Evolutionary conservation across 192 early-diverging fungal genomes (phyloP), one percentile per base, ranked within the genome.

Genomic region (Coemansia sp.): DNA sequence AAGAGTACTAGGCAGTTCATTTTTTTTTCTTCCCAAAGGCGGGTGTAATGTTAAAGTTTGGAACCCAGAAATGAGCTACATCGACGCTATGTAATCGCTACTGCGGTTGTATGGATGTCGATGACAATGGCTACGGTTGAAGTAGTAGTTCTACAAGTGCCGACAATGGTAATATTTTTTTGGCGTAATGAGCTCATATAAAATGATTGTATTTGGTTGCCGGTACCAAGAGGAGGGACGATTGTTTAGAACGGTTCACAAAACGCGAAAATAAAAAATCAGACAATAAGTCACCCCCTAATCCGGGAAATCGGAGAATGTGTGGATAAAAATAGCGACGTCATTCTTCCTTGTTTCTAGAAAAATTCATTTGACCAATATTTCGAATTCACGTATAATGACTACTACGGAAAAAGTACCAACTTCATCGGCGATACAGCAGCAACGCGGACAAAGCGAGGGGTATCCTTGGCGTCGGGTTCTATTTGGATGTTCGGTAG

Each of bases 91-190:
- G 77, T 33, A 36, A 27, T 68, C 0, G 48, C 68, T 1, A 65
- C 72, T 33, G 78, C 69, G 19, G 65, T 79, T 59, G 48, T 68
- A 27, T 79, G 78, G 78, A n/a, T 79, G 13, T 35, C 68, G 46
- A 67, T 70, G 36, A 42, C 68, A 4, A 42, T 74, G 40, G 33
- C 13, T 6, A 46, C 61, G 0, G 60, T 79, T 6, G 72, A 61
- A 17, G 34, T 79, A 64, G 64, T 79, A 62, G 77, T 68, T 11
- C 67, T 27, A 1, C 24, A 27, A 27, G 24, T 27, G 24, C 24
- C 24, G 24, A 27, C 24, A 27, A 27, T 27, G 24, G 24, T 27
- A 27, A 1, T 27, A 27, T 27, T 27, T 27, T 27, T n/a, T n/a
- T n/a, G n/a, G n/a, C n/a, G n/a, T n/a, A n/a, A n/a, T n/a, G n/a